A percentile compares a stretch with the other conserved stretches of the same genome.
Evolutionary conservation across 345 rosid species (phyloP).

Genomic region (Cardamine chenopodiifolia): DNA sequence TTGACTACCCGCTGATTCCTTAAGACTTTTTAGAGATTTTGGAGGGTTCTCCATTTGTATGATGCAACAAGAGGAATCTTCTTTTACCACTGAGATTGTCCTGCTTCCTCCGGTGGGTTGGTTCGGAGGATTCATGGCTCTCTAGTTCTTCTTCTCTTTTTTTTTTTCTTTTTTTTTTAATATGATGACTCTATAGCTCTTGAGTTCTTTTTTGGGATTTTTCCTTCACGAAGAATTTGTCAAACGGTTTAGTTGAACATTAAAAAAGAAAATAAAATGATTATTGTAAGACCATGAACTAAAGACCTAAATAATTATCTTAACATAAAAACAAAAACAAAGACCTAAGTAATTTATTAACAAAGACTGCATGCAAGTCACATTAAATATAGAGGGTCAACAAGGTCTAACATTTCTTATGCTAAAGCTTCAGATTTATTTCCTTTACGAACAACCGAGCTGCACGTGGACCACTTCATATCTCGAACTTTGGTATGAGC

Average conservation of each 20-base stretch:
- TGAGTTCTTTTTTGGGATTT: not conserved
- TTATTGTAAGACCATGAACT: not conserved
- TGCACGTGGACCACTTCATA: too few species aligned
- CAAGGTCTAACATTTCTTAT: not conserved
- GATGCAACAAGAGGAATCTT: not conserved
- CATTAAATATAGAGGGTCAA: not conserved
- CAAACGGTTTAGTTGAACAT: not conserved
- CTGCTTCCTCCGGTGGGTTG: not conserved
- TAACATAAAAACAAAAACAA: too few species aligned
- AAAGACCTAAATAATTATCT: not conserved
- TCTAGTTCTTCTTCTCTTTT: not conserved
- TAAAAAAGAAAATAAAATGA: not conserved
- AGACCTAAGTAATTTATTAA: not conserved
- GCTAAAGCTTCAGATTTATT: too few species aligned
- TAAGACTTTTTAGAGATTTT: conserved; percentile 5
- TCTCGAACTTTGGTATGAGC: too few species aligned
- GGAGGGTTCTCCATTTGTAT: not conserved
- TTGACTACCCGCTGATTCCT: conserved; percentile 39
- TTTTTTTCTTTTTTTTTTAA: not conserved
- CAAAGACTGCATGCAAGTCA: not conserved
- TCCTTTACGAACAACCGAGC: too few species aligned
- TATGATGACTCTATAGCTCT: not conserved
- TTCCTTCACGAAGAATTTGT: not conserved
- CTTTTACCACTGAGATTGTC: not conserved
- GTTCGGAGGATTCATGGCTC: not conserved